Conservation (phyloP, 139 green algal genomes). For the Chlamydomonas asymmetrica region DNA sequence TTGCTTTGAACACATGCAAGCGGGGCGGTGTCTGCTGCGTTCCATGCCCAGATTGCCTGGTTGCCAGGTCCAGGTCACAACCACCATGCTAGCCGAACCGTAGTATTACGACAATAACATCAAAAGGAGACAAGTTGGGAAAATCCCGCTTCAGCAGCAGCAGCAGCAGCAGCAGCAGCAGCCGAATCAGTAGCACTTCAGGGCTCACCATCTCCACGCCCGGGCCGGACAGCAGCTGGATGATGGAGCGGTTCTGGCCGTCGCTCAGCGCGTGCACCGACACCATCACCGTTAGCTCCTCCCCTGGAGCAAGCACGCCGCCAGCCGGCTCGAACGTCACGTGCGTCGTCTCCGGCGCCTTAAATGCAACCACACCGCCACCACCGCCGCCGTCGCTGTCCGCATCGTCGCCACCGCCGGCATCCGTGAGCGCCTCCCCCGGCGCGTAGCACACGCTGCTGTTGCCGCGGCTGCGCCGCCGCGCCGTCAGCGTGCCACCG, state of each 20-base stretch:
- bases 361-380: neutral
- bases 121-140: too few relatives aligned
- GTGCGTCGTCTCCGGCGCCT: constrained; percentile 18
- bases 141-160: too few relatives aligned
- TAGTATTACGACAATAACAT: too few relatives aligned
- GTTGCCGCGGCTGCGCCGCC: neutral
- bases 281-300: constrained; percentile 25
- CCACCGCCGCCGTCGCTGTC: neutral
- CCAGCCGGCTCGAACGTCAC: constrained; percentile 24
- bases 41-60: too few relatives aligned
- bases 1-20: too few relatives aligned
- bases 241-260: constrained; percentile 30
- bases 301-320: constrained; percentile 23
- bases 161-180: too few relatives aligned
- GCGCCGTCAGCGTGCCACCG: too few relatives aligned
- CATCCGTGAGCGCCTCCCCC: neutral
- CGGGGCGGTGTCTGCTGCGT: too few relatives aligned
- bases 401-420: neutral
- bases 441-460: constrained; percentile 2
- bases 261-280: constrained; percentile 30
- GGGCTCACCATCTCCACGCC: too few relatives aligned
- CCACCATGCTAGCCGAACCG: too few relatives aligned
- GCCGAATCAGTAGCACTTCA: too few relatives aligned
- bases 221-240: constrained; percentile 18
- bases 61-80: too few relatives aligned